Evolutionary conservation across 495 filamentous ascomycete species (phyloP).

Genomic region (Hypoxylon intermedium): DNA sequence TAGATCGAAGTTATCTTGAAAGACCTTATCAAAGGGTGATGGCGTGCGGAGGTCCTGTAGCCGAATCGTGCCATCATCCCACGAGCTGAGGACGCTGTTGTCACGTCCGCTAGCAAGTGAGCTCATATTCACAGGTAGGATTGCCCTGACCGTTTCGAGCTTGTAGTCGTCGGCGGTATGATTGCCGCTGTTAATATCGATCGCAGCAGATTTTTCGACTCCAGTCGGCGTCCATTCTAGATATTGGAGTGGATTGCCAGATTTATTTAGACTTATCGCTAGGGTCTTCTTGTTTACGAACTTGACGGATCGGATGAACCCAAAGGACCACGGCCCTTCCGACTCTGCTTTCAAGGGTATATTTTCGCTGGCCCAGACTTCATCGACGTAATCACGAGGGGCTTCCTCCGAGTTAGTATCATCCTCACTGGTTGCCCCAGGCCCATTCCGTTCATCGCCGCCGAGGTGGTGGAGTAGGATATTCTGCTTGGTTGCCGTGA

Average conservation of each 20-base stretch:
- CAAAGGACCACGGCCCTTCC: slow-evolving; percentile 14
- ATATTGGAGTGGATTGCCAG: slow-evolving; percentile 47
- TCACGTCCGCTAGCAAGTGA: slow-evolving; percentile 39
- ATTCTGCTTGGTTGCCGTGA: slow-evolving; percentile 39
- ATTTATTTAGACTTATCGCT: slow-evolving; percentile 47
- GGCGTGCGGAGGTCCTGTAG: slow-evolving; percentile 55
- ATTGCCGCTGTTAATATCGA: slow-evolving; percentile 7
- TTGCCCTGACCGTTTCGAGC: slow-evolving; percentile 40
- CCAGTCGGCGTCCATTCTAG: slow-evolving; percentile 49
- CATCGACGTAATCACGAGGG: neutral
- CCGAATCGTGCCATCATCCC: slow-evolving; percentile 55
- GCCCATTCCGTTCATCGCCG: slow-evolving; percentile 1
- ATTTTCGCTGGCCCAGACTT: slow-evolving; percentile 12
- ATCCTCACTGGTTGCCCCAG: neutral
- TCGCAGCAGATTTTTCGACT: slow-evolving; percentile 38
- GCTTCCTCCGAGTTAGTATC: neutral
- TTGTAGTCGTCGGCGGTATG: slow-evolving; percentile 4
- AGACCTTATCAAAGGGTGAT: slow-evolving; percentile 45
- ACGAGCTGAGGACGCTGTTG: slow-evolving; percentile 52
- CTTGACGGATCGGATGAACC: slow-evolving; percentile 39
- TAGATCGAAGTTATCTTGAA: slow-evolving; percentile 55
- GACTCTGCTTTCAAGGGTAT: slow-evolving; percentile 17
- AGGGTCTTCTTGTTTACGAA: slow-evolving; percentile 49
- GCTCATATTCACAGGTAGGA: slow-evolving; percentile 47
- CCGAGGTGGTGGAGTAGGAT: slow-evolving; percentile 42